These are phyloP conservation scores for Starmerella bacillaris DNA, from an alignment of 805 yeast species.

Conservation along the genomic window DNA sequence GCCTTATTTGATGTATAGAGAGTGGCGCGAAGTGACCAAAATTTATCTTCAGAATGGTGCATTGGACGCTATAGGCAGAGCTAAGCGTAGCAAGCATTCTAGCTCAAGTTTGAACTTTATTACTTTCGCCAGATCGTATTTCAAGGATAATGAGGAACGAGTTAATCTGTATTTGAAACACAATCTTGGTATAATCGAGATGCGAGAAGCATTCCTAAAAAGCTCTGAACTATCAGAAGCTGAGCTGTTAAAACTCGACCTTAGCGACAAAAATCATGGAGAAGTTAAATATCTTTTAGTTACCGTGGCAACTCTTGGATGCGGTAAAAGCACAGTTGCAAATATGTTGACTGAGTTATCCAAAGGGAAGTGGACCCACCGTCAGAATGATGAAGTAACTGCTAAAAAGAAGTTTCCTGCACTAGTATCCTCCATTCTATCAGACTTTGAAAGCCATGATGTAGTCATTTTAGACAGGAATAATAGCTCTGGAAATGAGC, in stretches of 20 bases:
- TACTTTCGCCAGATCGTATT: constrained; percentile 41
- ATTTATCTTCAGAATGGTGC: constrained; percentile 27
- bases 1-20: constrained; percentile 80
- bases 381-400: constrained; percentile 63
- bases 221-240: constrained; percentile 39
- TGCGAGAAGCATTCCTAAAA: constrained; percentile 48
- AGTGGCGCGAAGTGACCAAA: constrained; percentile 61
- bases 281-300: constrained; percentile 40
- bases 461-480: constrained; percentile 68
- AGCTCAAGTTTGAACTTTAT: constrained; percentile 49
- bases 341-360: constrained; percentile 38
- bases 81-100: constrained; percentile 30
- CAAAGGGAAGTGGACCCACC: constrained; percentile 42
- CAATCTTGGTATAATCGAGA: constrained; percentile 47
- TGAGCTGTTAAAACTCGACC: constrained; percentile 34
- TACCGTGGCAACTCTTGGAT: constrained; percentile 81
- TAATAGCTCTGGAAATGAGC: constrained; percentile 55
- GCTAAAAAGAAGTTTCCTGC: constrained; percentile 16
- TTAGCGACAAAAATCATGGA: neutral
- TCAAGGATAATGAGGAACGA: constrained; percentile 33
- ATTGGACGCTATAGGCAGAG: constrained; percentile 13
- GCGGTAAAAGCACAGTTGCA: constrained; percentile 82
- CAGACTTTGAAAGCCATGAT: constrained; percentile 24
- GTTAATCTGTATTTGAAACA: constrained; percentile 33
- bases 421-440: constrained; percentile 11